Percentiles rank a stretch among this genome's conserved stretches.
Evolutionary conservation across 805 yeast species (phyloP).

Genomic region (Myxozyma melibiosi): DNA sequence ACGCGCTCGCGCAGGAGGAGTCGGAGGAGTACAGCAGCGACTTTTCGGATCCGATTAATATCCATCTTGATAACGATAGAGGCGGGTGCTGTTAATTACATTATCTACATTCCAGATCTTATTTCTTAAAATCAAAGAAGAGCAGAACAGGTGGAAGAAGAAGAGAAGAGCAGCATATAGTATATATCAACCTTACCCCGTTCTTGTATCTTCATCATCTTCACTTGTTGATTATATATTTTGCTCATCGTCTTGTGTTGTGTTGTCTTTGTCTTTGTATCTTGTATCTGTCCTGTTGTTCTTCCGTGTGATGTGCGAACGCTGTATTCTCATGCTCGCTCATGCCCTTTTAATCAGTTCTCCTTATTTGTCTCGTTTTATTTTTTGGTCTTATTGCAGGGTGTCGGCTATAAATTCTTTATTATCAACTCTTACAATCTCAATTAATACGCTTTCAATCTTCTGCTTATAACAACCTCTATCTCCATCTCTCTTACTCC

Average conservation of each 20-base stretch:
- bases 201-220: too few species aligned
- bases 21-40: constrained; percentile 89
- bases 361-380: neutral
- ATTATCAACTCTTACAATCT: too few species aligned
- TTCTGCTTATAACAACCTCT: too few species aligned
- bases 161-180: too few species aligned
- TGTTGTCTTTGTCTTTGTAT: neutral
- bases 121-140: too few species aligned
- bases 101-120: neutral
- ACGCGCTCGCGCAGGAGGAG: constrained; percentile 94
- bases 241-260: neutral
- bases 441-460: too few species aligned
- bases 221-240: too few species aligned
- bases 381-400: neutral
- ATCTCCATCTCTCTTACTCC: too few species aligned
- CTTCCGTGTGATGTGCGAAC: too few species aligned
- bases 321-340: neutral
- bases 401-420: too few species aligned
- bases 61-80: constrained; percentile 81
- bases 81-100: constrained; percentile 54
- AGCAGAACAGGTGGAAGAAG: too few species aligned
- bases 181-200: too few species aligned
- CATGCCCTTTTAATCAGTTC: neutral
- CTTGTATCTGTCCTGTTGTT: neutral
- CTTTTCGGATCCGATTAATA: constrained; percentile 94